These are phyloP conservation scores for Eimeria falciformis DNA, from an alignment of 169 alveolate species.

Conservation along the genomic window DNA sequence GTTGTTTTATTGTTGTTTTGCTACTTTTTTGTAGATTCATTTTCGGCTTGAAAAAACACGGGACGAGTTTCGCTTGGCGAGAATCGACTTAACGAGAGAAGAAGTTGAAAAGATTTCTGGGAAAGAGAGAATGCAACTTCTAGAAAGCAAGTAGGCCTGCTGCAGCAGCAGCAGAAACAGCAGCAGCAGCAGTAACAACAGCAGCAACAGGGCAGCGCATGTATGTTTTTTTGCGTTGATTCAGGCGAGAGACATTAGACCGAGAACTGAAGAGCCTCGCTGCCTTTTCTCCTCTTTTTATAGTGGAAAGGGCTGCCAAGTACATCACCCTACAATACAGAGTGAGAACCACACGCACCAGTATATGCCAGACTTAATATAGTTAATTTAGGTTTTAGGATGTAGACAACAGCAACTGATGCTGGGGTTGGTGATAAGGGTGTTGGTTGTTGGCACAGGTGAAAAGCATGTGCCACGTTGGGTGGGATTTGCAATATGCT, in stretches of 20 bases:
- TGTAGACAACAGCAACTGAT: too few relatives aligned
- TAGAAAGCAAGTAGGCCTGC: slow-evolving; percentile 48
- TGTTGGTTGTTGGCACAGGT: too few relatives aligned
- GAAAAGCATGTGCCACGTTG: too few relatives aligned
- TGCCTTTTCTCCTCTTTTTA: slow-evolving; percentile 77
- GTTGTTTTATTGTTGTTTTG: background rate
- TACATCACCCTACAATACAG: slow-evolving; percentile 73
- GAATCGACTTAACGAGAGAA: slow-evolving; percentile 52
- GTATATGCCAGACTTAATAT: too few relatives aligned
- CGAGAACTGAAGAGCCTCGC: slow-evolving; percentile 73
- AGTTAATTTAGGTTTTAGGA: too few relatives aligned
- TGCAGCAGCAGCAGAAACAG: background rate
- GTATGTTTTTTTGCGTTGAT: background rate
- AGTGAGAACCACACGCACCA: too few relatives aligned
- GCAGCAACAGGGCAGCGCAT: background rate
- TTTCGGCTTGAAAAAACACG: slow-evolving; percentile 37
- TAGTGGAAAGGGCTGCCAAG: slow-evolving; percentile 73
- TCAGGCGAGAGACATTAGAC: slow-evolving; percentile 72
- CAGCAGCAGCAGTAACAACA: background rate
- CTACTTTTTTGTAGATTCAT: background rate
- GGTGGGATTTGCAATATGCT: too few relatives aligned
- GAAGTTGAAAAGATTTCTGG: slow-evolving; percentile 44
- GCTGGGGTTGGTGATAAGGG: too few relatives aligned
- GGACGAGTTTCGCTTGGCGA: slow-evolving; percentile 50
- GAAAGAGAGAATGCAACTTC: slow-evolving; percentile 20